Conservation (phyloP, 73 alveolate species). For the Uronychia setigera region DNA sequence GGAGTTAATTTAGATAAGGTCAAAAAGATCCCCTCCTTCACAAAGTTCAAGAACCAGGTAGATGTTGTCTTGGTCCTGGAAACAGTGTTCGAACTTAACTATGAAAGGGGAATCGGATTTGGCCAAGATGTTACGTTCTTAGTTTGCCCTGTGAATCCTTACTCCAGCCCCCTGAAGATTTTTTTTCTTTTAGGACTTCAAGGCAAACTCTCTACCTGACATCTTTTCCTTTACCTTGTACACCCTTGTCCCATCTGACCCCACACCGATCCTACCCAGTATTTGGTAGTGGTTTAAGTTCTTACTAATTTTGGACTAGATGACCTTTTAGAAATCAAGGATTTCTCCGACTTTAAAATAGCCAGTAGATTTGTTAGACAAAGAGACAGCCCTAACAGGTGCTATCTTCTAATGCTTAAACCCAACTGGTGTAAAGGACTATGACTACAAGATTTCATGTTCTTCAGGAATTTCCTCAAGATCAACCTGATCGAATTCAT, state of each 20-base stretch:
- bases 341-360: background rate
- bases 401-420: background rate
- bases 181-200: background rate
- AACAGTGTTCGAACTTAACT: background rate
- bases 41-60: constrained; percentile 54
- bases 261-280: background rate
- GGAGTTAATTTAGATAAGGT: background rate
- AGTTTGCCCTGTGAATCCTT: background rate
- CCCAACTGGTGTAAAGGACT: background rate
- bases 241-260: background rate
- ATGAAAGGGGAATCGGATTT: background rate
- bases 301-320: background rate
- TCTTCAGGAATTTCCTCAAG: background rate
- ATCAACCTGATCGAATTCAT: background rate
- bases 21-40: constrained; percentile 83
- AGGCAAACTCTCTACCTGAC: background rate
- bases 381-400: background rate
- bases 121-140: background rate
- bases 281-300: background rate
- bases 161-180: background rate
- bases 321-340: background rate
- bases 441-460: background rate
- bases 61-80: constrained; percentile 30
- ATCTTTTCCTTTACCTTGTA: background rate
- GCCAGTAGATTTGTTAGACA: background rate